Percentiles rank a stretch among this genome's conserved stretches.
Evolutionary conservation across 2,329 filamentous ascomycete species (phyloP).

Genomic region (Diplodia mutila): DNA sequence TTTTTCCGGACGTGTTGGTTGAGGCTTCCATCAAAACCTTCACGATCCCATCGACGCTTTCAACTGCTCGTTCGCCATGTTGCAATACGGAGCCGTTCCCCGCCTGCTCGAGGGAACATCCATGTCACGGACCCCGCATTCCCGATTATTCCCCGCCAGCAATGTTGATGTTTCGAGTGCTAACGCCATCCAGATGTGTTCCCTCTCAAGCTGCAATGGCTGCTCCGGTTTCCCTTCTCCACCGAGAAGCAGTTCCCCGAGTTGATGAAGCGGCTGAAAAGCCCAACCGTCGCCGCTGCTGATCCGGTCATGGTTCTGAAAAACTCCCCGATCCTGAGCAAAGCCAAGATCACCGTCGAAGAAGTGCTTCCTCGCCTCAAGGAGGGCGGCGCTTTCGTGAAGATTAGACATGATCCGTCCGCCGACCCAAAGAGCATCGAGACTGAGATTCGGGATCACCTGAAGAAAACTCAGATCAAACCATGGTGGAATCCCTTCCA

Average conservation of each 20-base stretch:
- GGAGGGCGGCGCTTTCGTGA: constrained; percentile 92
- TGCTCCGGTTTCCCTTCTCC: constrained; percentile 57
- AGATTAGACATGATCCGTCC: constrained; percentile 66
- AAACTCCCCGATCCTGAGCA: constrained; percentile 47
- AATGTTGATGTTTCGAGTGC: neutral
- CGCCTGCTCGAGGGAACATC: neutral
- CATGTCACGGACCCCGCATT: neutral
- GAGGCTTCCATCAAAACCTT: no score
- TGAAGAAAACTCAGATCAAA: constrained; percentile 72
- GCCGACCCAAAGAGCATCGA: constrained; percentile 60
- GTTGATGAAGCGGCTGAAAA: constrained; percentile 57
- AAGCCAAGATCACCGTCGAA: constrained; percentile 72
- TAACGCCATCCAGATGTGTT: constrained; percentile 68
- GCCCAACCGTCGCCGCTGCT: constrained; percentile 55
- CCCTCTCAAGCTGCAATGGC: constrained; percentile 73
- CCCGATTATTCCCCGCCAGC: neutral
- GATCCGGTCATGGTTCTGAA: constrained; percentile 56
- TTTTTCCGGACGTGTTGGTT: neutral
- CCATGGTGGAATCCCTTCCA: constrained; percentile 90
- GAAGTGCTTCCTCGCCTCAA: constrained; percentile 84
- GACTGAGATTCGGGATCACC: constrained; percentile 62
- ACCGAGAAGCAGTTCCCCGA: constrained; percentile 52
- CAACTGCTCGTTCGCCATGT: no score
- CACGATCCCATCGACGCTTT: neutral
- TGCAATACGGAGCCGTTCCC: neutral